Conservation (phyloP, 2,329 filamentous ascomycete species). For the Clarireedia paspali region DNA sequence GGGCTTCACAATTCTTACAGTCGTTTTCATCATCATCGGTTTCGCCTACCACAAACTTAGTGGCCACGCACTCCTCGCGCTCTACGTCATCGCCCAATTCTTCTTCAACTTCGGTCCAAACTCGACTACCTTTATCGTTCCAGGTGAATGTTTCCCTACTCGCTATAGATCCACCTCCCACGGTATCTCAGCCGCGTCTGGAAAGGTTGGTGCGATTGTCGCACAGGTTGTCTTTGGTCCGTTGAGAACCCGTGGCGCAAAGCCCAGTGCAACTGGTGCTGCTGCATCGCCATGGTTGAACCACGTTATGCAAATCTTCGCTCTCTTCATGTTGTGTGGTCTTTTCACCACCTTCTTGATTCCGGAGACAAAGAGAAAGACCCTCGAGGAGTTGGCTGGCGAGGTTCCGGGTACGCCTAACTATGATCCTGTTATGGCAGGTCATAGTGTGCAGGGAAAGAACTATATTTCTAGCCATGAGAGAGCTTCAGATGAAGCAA, state of each 20-base stretch:
- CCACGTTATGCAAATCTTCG: conserved; percentile 70
- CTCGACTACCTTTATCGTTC: conserved; percentile 68
- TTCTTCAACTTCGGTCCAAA: conserved; percentile 62
- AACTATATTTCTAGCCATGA: neutral
- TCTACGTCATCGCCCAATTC: conserved; percentile 60
- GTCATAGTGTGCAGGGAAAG: neutral
- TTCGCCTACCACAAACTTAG: conserved; percentile 48
- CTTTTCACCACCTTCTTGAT: conserved; percentile 60
- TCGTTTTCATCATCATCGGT: conserved; percentile 55
- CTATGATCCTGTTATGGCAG: conserved; percentile 3
- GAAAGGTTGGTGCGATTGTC: conserved; percentile 32
- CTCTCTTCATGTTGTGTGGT: conserved; percentile 71
- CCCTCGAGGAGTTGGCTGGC: conserved; percentile 53
- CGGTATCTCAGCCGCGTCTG: conserved; percentile 31
- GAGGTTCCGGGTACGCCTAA: conserved; percentile 8
- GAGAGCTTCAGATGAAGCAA: neutral
- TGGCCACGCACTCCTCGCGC: conserved; percentile 45
- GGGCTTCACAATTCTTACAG: conserved; percentile 55
- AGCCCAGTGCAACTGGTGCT: conserved; percentile 15
- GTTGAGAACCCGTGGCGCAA: conserved; percentile 36
- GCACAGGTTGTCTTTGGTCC: conserved; percentile 45
- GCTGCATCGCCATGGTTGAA: conserved; percentile 50
- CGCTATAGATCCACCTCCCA: conserved; percentile 31
- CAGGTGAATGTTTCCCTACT: conserved; percentile 48
- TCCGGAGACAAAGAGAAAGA: conserved; percentile 68